These are phyloP conservation scores for Anthracocystis walkeri DNA, from an alignment of 1,284 basidiomycete genomes.

Conservation along the genomic window DNA sequence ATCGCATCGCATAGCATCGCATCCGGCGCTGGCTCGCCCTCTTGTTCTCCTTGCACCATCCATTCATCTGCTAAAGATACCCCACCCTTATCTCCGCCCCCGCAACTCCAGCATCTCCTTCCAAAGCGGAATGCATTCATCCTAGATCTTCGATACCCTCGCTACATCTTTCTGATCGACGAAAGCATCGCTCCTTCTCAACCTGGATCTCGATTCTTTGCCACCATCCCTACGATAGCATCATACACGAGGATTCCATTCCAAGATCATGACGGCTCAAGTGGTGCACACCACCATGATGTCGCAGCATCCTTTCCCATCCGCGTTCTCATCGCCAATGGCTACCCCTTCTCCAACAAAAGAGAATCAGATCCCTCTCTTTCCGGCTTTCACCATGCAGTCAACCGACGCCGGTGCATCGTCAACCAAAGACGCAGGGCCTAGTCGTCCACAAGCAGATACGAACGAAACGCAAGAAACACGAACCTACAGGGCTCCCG, in stretches of 20 bases:
- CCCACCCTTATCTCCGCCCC: neutral
- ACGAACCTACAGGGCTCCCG: conserved; percentile 10
- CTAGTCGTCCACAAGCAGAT: conserved; percentile 4
- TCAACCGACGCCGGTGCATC: conserved; percentile 1
- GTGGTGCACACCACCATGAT: conserved; percentile 39
- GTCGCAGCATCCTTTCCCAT: conserved; percentile 41
- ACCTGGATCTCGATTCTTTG: neutral
- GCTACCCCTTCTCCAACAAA: conserved; percentile 40
- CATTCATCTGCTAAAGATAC: neutral
- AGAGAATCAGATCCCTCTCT: conserved; percentile 21
- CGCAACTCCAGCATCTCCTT: conserved; percentile 13
- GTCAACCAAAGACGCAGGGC: conserved; percentile 10
- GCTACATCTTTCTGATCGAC: conserved; percentile 1
- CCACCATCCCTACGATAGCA: neutral
- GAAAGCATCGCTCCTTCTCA: neutral
- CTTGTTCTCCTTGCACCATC: neutral
- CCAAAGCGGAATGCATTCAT: conserved; percentile 21
- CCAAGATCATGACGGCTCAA: conserved; percentile 40
- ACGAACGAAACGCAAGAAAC: neutral
- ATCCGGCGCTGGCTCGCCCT: conserved; percentile 34
- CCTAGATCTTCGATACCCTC: conserved; percentile 22
- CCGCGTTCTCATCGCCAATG: conserved; percentile 36
- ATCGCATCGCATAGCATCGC: conserved; percentile 10
- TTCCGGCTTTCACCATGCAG: conserved; percentile 12
- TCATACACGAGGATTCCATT: neutral